phyloP scores from a whole-genome alignment of 2,329 filamentous ascomycete species.

The Aspergillus pseudoviridinutans region DNA sequence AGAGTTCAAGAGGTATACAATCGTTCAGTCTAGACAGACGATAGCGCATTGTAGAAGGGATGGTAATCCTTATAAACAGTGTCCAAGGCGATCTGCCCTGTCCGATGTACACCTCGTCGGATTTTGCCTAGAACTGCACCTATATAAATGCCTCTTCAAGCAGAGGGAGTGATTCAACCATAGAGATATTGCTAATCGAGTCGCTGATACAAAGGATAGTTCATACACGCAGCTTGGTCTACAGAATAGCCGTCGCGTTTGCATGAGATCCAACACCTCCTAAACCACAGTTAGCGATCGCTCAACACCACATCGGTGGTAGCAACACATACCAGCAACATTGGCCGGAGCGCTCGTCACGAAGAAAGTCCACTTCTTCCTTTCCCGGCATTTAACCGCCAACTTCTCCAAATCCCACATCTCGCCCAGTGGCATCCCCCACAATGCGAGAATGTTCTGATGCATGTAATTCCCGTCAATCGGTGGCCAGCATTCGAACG shows the following conservation, averaged over 20 bases:
- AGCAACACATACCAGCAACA: constrained; percentile 32
- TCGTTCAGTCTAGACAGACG: not conserved
- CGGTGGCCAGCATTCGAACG: constrained; percentile 62
- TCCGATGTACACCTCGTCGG: no score
- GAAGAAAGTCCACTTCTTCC: constrained; percentile 40
- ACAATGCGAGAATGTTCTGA: constrained; percentile 40
- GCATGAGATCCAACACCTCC: constrained; percentile 31
- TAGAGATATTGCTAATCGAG: not conserved
- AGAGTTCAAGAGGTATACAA: not conserved
- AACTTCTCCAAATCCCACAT: constrained; percentile 44
- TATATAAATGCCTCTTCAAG: no score
- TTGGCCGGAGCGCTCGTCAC: constrained; percentile 41
- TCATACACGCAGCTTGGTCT: not conserved
- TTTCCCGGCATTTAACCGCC: constrained; percentile 31
- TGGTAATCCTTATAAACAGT: no score
- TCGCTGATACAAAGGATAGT: not conserved
- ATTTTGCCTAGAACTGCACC: no score
- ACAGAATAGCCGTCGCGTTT: constrained; percentile 33
- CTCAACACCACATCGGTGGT: not conserved
- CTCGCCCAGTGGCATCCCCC: constrained; percentile 44
- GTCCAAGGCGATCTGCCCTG: no score
- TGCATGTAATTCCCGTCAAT: constrained; percentile 31
- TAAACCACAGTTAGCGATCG: constrained; percentile 2
- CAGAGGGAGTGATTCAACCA: not conserved
- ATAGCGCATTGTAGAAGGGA: no score